Conservation (phyloP, 768 basidiomycete genomes). For the Leucosporidium yakuticum region DNA sequence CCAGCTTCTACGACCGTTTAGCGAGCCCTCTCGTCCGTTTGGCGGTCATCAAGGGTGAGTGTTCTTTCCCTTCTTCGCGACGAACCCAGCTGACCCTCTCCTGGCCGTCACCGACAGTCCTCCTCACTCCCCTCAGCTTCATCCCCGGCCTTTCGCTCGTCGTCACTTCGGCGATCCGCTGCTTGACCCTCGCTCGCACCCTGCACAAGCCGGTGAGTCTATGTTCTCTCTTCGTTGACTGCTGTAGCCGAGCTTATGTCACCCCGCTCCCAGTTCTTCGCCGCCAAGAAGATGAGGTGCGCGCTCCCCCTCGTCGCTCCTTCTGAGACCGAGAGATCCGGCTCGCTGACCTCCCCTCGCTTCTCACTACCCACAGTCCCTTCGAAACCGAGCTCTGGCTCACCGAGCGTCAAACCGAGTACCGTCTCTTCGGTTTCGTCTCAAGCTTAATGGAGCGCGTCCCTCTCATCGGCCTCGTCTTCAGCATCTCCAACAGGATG, state of each 20-base stretch:
- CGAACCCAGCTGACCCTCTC: neutral
- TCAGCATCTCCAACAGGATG: constrained; percentile 47
- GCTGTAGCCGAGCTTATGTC: neutral
- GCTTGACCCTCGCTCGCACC: constrained; percentile 42
- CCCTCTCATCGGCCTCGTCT: constrained; percentile 46
- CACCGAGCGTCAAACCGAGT: constrained; percentile 34
- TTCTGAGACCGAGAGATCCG: too few species aligned
- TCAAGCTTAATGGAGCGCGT: constrained; percentile 45
- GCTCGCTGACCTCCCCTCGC: too few species aligned
- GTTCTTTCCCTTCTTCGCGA: neutral
- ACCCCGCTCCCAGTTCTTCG: constrained; percentile 40
- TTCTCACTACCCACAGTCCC: constrained; percentile 6
- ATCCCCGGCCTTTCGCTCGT: constrained; percentile 32
- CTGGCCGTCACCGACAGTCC: constrained; percentile 20
- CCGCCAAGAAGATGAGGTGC: constrained; percentile 45
- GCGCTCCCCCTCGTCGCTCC: constrained; percentile 9
- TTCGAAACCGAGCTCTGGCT: constrained; percentile 36
- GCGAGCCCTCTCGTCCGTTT: constrained; percentile 28
- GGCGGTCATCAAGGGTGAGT: constrained; percentile 32
- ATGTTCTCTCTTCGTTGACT: neutral
- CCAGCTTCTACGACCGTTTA: constrained; percentile 25
- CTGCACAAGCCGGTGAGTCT: constrained; percentile 41
- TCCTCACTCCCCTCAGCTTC: constrained; percentile 37
- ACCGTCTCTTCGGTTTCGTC: constrained; percentile 46
- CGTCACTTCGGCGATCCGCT: constrained; percentile 35